Percentiles rank a stretch among this genome's conserved stretches.
These are phyloP conservation scores for Pseudogymnoascus sp. DNA, from an alignment of 2,329 filamentous ascomycete genomes.

Conservation along the genomic window DNA sequence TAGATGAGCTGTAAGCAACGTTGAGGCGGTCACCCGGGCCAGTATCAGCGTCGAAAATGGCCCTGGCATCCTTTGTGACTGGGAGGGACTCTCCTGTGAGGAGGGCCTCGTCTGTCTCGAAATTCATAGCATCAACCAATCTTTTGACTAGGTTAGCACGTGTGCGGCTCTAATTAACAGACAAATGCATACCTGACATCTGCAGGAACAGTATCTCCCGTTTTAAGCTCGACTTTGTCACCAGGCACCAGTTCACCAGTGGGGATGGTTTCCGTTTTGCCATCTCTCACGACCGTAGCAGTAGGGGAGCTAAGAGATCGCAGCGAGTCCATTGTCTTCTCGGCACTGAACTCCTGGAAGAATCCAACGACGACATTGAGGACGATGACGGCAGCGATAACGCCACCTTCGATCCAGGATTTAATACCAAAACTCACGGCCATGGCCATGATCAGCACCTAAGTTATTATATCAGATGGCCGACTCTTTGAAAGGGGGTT, in stretches of 20 bases:
- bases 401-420: constrained; percentile 54
- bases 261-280: constrained; percentile 42
- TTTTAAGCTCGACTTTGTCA: constrained; percentile 49
- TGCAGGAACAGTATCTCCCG: constrained; percentile 37
- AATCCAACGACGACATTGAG: constrained; percentile 53
- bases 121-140: constrained; percentile 45
- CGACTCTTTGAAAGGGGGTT: neutral
- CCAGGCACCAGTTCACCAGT: constrained; percentile 48
- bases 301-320: constrained; percentile 42
- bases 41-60: constrained; percentile 42
- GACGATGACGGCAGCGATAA: constrained; percentile 48
- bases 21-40: constrained; percentile 55
- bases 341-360: constrained; percentile 45
- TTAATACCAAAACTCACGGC: constrained; percentile 48
- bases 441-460: constrained; percentile 50
- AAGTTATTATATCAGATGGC: constrained; percentile 19
- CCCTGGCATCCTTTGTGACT: constrained; percentile 44
- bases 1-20: constrained; percentile 53
- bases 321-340: constrained; percentile 46
- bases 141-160: constrained; percentile 23
- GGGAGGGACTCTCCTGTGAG: constrained; percentile 57
- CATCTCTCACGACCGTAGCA: constrained; percentile 42
- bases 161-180: neutral
- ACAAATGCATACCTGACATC: constrained; percentile 29
- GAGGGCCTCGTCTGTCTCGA: constrained; percentile 53